phyloP scores from a whole-genome alignment of 306 rosid genomes.

The Potentilla sterilis region DNA sequence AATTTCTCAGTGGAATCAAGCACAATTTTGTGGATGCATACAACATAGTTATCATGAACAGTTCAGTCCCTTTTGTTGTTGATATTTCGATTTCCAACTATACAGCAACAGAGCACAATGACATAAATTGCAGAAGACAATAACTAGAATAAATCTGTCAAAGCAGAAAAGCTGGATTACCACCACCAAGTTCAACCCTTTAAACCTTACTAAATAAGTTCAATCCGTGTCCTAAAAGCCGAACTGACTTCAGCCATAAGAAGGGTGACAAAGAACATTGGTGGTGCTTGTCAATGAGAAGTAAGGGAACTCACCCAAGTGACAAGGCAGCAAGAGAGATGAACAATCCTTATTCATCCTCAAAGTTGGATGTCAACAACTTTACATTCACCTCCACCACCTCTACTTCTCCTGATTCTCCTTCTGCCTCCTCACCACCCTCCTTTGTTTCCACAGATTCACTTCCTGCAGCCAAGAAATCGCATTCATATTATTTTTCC shows the following conservation, averaged over 20 bases:
- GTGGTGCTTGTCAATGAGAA: background rate
- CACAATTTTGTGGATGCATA: background rate
- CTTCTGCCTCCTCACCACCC: conserved; percentile 36
- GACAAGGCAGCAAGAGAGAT: conserved; percentile 25
- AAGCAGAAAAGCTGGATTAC: background rate
- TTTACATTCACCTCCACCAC: conserved; percentile 57
- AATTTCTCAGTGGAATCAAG: background rate
- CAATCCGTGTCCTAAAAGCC: background rate
- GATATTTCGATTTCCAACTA: conserved; percentile 7
- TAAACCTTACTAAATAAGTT: background rate
- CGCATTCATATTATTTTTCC: background rate
- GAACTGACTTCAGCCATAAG: background rate
- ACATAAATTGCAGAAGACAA: background rate
- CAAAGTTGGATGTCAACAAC: conserved; percentile 34
- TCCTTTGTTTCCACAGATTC: conserved; percentile 19
- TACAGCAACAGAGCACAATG: background rate
- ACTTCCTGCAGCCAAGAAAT: conserved; percentile 23
- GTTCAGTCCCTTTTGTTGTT: background rate
- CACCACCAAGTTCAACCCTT: background rate
- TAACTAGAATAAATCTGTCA: conserved; percentile 8
- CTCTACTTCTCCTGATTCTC: conserved; percentile 38
- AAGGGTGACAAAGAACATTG: background rate
- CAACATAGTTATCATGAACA: conserved; percentile 1
- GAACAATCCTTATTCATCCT: conserved; percentile 60
- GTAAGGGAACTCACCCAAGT: conserved; percentile 50